These are phyloP conservation scores for Backusella luteola DNA, from an alignment of 192 early-diverging fungal genomes.

Conservation along the genomic window DNA sequence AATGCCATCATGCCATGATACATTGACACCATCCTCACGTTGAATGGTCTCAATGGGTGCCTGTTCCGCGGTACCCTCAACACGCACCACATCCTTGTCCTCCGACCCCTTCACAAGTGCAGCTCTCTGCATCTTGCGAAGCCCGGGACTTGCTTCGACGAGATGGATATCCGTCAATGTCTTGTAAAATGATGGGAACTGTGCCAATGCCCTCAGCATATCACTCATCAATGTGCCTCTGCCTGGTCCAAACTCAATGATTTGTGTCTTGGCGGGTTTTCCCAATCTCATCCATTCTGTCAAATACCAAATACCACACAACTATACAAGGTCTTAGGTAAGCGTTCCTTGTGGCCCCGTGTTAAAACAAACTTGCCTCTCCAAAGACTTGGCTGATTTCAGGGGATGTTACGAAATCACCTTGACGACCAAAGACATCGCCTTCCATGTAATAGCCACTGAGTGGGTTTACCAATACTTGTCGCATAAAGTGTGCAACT, in stretches of 20 bases:
- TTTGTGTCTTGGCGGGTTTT: constrained; percentile 49
- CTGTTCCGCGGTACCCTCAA: constrained; percentile 25
- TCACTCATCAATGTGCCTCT: constrained; percentile 93
- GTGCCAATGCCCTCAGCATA: constrained; percentile 70
- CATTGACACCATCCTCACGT: constrained; percentile 42
- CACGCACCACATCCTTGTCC: constrained; percentile 26
- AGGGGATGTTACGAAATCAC: constrained; percentile 96
- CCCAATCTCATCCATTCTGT: constrained; percentile 78
- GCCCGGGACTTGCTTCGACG: constrained; percentile 80
- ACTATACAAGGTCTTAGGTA: constrained; percentile 21
- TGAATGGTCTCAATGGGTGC: constrained; percentile 18
- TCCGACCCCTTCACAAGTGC: constrained; percentile 43
- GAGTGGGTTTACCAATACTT: constrained; percentile 80
- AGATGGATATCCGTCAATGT: constrained; percentile 70
- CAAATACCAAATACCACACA: constrained; percentile 88
- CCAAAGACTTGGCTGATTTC: constrained; percentile 99
- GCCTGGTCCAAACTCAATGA: constrained; percentile 90
- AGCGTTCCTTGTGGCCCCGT: no score
- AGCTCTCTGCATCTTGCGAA: constrained; percentile 65
- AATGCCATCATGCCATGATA: constrained; percentile 71
- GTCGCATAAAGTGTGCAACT: constrained; percentile 85
- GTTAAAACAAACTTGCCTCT: constrained; percentile 53
- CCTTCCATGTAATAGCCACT: constrained; percentile 94
- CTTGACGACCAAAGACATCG: constrained; percentile 85
- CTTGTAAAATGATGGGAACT: constrained; percentile 67